Conservation (phyloP, 768 basidiomycete species). For the Asterophora parasitica region DNA sequence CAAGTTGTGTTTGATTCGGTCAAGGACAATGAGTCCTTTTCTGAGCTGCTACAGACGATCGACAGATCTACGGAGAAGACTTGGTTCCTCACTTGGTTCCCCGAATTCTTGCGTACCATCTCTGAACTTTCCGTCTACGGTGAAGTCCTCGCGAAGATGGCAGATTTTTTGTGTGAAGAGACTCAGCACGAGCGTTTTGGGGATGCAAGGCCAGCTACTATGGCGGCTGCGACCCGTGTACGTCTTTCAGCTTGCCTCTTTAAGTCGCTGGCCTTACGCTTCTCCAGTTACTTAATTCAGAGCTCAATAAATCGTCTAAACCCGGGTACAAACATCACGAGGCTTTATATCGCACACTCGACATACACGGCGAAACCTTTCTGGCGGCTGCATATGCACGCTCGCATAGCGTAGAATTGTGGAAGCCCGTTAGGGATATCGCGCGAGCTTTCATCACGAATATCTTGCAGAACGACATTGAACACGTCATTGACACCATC, state of each 20-base stretch:
- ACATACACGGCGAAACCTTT: conserved; percentile 35
- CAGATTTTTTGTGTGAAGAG: conserved; percentile 75
- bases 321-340: conserved; percentile 18
- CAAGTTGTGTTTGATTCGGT: conserved; percentile 77
- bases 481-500: conserved; percentile 26
- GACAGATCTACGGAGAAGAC: conserved; percentile 29
- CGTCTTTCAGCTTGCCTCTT: conserved; percentile 23
- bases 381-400: conserved; percentile 33
- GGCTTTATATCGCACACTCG: conserved; percentile 27
- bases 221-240: conserved; percentile 61
- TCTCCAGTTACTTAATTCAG: conserved; percentile 28
- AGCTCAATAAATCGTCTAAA: conserved; percentile 19
- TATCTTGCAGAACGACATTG: conserved; percentile 28
- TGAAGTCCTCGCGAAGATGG: conserved; percentile 69
- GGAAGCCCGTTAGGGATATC: conserved; percentile 29
- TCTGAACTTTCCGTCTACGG: conserved; percentile 42
- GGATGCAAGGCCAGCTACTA: conserved; percentile 51
- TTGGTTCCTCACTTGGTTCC: conserved; percentile 62
- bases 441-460: conserved; percentile 32
- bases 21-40: conserved; percentile 67
- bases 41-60: conserved; percentile 36
- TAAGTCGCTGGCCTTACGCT: not conserved
- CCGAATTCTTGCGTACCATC: conserved; percentile 56
- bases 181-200: conserved; percentile 74
- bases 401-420: conserved; percentile 28